Evolutionary conservation across 805 yeast genomes (phyloP), one percentile per base, ranked within the genome.

Genomic region (Yamadazyma scolyti): DNA sequence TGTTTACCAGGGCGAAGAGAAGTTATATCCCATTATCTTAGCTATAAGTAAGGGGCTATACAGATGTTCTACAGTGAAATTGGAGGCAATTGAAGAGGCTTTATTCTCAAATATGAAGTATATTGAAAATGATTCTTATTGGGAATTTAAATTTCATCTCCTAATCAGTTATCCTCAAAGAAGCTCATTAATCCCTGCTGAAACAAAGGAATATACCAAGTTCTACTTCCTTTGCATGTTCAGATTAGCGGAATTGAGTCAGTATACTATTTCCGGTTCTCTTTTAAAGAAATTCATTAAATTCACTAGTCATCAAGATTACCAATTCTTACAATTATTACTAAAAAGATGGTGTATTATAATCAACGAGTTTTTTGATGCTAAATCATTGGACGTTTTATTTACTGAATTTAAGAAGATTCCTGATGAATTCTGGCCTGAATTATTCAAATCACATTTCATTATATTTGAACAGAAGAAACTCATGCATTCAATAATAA

Each of bases 281-380:
- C n/a, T 16, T 18, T 6, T 42, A 14, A 25, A 33, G 1, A 30
- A 29, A 5, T 52, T 52, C 20, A 8, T 44, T 3, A 29, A 31
- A n/a, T 42, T 36, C 18, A 16, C 50, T 6, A 14, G 28, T 5
- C 16, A 27, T 7, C 29, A 27, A 10, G 26, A 26, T 6, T 12
- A 23, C 3, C 25, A 28, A 10, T 31, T 65, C 0, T 13, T 42
- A 3, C 17, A 26, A 1, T 33, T 37, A 9, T 30, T 54, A 2
- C 64, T 78, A 30, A 28, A 45, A 7, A 71, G 85, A 44, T 82
- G 87, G 87, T 45, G 68, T 23, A 70, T 79, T 1, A 36, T 80
- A 1, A 33, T 68, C 23, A 60, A 73, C 42, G 27, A 36, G 5
- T 40, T 55, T 27, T 61, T 71, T 42, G 23, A 52, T 0, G 37